Base-by-base conservation (phyloP, 164 flowering plant genomes). In the Umbellularia californica region DNA sequence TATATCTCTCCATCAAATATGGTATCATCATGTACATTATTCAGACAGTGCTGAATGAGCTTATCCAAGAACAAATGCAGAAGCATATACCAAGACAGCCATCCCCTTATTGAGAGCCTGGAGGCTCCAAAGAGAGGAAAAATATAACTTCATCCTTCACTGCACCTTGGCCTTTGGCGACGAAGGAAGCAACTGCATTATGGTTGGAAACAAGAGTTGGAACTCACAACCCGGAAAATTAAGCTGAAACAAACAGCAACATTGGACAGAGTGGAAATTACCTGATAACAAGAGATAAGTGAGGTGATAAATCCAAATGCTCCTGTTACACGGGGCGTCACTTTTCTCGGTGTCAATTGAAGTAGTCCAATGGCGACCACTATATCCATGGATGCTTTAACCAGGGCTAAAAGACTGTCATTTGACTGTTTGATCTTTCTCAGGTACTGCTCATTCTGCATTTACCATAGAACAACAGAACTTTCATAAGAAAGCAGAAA, bases 211-310 rank as follows among this genome's bases (percentile, higher is more conserved):
- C 28, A 9, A 67, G 20, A 67, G 17, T 17, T 15, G 33, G 30
- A 30, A 35, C 28, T 67, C 28, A 30, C 69, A 41, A 5, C 11
- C 47, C 2, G 6, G 15, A 64, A 23, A 64, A 25, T 10, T 9
- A 64, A 64, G 22, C 15, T 64, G 67, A 6, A 67, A 15, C 30
- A 28, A 6, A 17, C 41, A 67, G 27, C 47, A 25, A 7, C 67
- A 64, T 64, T 13, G 24, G 24, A 67, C n/a, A 70, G 27, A 3
- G 66, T 2, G 47, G 47, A 60, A 58, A 33, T 17, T 72, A 95
- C 99, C 98, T 95, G 99, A 83, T 95, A 95, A 77, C 98, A 95
- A 14, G 99, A 93, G 72, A 95, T 95, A 71, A 93, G 93, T 24
- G 99, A 93, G 82, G 83, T 86, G 60, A 78, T 79, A 74, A 95